A percentile compares a stretch with the other conserved stretches of the same genome.
Conservation (phyloP, 768 basidiomycete species). For the Pisolithus microcarpus region DNA sequence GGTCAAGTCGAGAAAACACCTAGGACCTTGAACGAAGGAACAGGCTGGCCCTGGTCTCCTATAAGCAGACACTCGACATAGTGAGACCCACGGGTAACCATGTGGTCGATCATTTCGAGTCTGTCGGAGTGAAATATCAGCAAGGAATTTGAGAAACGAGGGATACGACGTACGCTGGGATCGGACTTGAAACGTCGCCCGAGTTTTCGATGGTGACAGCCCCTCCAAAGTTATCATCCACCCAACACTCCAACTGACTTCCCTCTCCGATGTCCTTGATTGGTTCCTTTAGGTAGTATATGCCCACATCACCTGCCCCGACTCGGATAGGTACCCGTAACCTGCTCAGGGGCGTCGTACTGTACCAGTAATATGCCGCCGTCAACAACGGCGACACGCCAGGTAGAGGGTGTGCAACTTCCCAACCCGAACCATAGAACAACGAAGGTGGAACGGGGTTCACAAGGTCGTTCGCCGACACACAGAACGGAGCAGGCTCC, state of each 20-base stretch:
- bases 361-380: slow-evolving; percentile 85
- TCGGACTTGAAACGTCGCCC: slow-evolving; percentile 53
- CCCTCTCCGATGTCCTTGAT: slow-evolving; percentile 49
- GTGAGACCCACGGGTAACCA: slow-evolving; percentile 82
- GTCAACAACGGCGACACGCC: slow-evolving; percentile 42
- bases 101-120: slow-evolving; percentile 78
- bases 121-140: slow-evolving; percentile 30
- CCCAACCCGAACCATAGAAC: slow-evolving; percentile 94
- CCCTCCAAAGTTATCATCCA: slow-evolving; percentile 88
- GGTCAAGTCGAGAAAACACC: slow-evolving; percentile 77
- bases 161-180: slow-evolving; percentile 53
- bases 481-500: slow-evolving; percentile 89
- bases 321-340: slow-evolving; percentile 78
- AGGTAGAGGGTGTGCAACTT: slow-evolving; percentile 60
- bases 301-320: slow-evolving; percentile 85
- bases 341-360: slow-evolving; percentile 75
- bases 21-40: slow-evolving; percentile 83
- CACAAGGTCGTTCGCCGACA: slow-evolving; percentile 94
- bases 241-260: slow-evolving; percentile 86
- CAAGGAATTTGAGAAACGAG: slow-evolving; percentile 1
- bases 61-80: slow-evolving; percentile 85
- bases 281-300: slow-evolving; percentile 84
- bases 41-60: slow-evolving; percentile 79
- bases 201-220: slow-evolving; percentile 73
- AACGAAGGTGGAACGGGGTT: slow-evolving; percentile 93